A percentile compares a stretch with the other conserved stretches of the same genome.
Evolutionary conservation across 2,329 filamentous ascomycete genomes (phyloP).

Genomic region (Pseudovirgaria hyperparasitica): DNA sequence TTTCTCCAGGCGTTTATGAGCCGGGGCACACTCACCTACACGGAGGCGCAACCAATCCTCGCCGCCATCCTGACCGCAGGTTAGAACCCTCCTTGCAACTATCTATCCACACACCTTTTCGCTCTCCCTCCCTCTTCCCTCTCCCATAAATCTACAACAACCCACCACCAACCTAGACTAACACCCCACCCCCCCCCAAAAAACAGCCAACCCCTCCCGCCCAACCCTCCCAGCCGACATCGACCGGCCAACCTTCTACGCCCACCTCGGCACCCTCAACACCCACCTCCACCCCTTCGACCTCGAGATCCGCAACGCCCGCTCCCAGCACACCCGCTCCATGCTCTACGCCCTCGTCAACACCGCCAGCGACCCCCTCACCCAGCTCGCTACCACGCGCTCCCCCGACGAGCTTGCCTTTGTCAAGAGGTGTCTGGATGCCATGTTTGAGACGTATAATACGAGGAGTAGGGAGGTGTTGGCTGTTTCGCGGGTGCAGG

Average conservation of each 20-base stretch:
- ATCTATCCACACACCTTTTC: background rate
- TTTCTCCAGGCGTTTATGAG: conserved; percentile 85
- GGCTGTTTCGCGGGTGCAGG: conserved; percentile 69
- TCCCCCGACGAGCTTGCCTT: conserved; percentile 77
- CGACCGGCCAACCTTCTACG: conserved; percentile 52
- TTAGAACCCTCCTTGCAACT: background rate
- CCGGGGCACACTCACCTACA: conserved; percentile 61
- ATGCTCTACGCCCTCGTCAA: conserved; percentile 81
- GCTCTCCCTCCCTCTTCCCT: conserved; percentile 1
- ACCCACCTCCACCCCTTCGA: conserved; percentile 66
- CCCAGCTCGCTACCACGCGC: conserved; percentile 75
- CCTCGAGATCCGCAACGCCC: conserved; percentile 67
- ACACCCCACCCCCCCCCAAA: conserved; percentile 6
- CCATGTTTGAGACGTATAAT: conserved; percentile 86
- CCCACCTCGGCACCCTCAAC: conserved; percentile 59
- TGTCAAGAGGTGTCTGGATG: conserved; percentile 75
- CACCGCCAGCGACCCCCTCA: conserved; percentile 69
- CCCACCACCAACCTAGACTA: conserved; percentile 1
- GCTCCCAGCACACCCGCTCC: conserved; percentile 51
- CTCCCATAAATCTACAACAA: conserved; percentile 1
- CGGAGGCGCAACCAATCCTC: conserved; percentile 60
- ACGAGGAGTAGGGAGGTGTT: conserved; percentile 67
- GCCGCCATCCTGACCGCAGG: conserved; percentile 57
- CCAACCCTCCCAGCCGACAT: conserved; percentile 48
- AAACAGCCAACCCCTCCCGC: conserved; percentile 25